A percentile compares a stretch with the other conserved stretches of the same genome.
Evolutionary conservation across 2,329 filamentous ascomycete species (phyloP).

Genomic region (Arthrobotrys conoides): DNA sequence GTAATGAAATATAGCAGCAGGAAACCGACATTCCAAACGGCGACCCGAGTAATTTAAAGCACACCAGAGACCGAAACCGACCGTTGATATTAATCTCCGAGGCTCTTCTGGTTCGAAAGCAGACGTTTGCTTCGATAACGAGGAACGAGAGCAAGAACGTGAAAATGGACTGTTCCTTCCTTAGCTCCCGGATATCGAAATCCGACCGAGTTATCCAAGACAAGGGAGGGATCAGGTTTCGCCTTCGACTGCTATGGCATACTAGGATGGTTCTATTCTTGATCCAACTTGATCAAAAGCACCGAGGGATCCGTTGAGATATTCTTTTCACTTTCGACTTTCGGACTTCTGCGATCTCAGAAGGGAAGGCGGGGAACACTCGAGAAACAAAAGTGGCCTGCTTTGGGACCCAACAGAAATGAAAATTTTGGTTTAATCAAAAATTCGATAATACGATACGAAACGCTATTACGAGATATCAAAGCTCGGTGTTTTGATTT

Average conservation of each 20-base stretch:
- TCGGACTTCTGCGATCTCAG: slow-evolving; percentile 54
- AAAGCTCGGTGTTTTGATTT: not conserved
- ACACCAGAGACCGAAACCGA: slow-evolving; percentile 3
- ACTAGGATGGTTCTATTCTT: slow-evolving; percentile 30
- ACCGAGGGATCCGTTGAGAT: slow-evolving; percentile 44
- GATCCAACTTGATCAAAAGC: not conserved
- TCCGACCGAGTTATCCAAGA: slow-evolving; percentile 48
- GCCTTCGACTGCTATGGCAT: slow-evolving; percentile 12
- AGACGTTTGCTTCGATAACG: slow-evolving; percentile 30
- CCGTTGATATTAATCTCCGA: slow-evolving; percentile 45
- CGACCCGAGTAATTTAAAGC: slow-evolving; percentile 49
- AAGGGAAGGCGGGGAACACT: slow-evolving; percentile 54
- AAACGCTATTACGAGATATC: slow-evolving; percentile 16
- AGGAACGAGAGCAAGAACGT: slow-evolving; percentile 26
- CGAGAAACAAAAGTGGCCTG: slow-evolving; percentile 29
- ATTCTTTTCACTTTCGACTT: slow-evolving; percentile 34
- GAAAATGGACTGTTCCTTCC: slow-evolving; percentile 27
- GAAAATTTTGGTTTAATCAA: slow-evolving; percentile 11
- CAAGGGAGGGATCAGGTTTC: slow-evolving; percentile 40
- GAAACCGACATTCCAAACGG: slow-evolving; percentile 33
- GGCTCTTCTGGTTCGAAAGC: slow-evolving; percentile 43
- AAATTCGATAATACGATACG: not conserved
- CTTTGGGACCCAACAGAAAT: slow-evolving; percentile 33
- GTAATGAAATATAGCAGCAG: slow-evolving; percentile 1
- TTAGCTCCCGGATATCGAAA: slow-evolving; percentile 54